These are phyloP conservation scores for Neonectria faginata DNA, from an alignment of 2,329 filamentous ascomycete species.

Conservation along the genomic window DNA sequence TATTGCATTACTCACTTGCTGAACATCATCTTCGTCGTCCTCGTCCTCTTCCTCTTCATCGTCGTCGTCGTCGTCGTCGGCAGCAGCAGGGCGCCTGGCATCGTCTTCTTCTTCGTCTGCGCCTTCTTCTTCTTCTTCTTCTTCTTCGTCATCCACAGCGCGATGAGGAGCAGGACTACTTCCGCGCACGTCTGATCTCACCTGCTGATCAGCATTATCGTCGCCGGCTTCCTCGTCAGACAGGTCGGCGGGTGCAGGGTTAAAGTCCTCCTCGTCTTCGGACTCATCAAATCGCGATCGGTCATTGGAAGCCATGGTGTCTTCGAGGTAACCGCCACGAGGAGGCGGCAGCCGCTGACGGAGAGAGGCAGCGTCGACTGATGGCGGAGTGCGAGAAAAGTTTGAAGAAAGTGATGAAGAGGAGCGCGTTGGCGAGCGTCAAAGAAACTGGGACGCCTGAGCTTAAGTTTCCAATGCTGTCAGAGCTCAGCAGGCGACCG, in stretches of 20 bases:
- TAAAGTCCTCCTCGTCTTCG: constrained; percentile 90
- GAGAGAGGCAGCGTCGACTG: not conserved
- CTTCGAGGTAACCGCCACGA: constrained; percentile 34
- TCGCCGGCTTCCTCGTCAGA: constrained; percentile 70
- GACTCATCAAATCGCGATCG: constrained; percentile 68
- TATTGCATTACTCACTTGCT: constrained; percentile 60
- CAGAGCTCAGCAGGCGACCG: constrained; percentile 29
- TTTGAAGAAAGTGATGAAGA: constrained; percentile 6
- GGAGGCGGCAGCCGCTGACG: constrained; percentile 30
- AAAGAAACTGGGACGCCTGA: constrained; percentile 19
- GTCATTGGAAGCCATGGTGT: constrained; percentile 60
- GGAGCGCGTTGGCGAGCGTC: constrained; percentile 14
- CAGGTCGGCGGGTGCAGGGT: constrained; percentile 78
- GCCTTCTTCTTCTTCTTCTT: constrained; percentile 58
- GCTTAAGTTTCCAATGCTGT: constrained; percentile 30
- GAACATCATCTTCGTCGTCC: constrained; percentile 76
- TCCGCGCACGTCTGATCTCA: constrained; percentile 54
- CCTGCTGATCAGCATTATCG: constrained; percentile 51
- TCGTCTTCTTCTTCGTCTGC: constrained; percentile 54
- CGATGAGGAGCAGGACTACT: constrained; percentile 49
- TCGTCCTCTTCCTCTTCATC: constrained; percentile 64
- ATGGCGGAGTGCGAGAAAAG: constrained; percentile 20
- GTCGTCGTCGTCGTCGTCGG: constrained; percentile 53
- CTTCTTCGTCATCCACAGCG: constrained; percentile 52
- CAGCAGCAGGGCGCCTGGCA: constrained; percentile 51